These are phyloP conservation scores for Breynia disticha DNA, from an alignment of 441 rosid genomes.

Conservation along the genomic window DNA sequence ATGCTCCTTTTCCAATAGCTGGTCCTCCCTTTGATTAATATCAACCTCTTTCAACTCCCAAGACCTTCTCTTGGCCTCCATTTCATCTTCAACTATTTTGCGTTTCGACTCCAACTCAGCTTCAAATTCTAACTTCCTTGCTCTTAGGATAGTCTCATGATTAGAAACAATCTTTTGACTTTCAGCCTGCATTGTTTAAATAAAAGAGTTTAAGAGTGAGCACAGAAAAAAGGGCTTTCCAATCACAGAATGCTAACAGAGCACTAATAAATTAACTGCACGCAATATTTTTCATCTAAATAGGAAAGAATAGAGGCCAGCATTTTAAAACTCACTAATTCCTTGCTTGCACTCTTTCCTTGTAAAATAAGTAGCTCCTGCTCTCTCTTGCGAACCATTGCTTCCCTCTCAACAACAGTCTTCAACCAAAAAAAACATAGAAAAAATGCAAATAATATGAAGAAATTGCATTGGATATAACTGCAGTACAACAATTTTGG, in stretches of 20 bases:
- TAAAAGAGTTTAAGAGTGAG: too few species aligned
- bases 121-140: slow-evolving; percentile 61
- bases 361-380: slow-evolving; percentile 57
- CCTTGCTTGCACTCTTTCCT: slow-evolving; percentile 56
- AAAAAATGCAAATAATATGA: not conserved
- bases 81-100: slow-evolving; percentile 63
- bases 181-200: slow-evolving; percentile 43
- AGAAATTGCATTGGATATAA: not conserved
- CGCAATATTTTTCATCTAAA: not conserved
- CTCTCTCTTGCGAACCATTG: slow-evolving; percentile 53
- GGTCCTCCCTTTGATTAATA: slow-evolving; percentile 54
- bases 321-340: slow-evolving; percentile 50
- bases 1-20: slow-evolving; percentile 60
- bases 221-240: too few species aligned
- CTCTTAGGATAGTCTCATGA: slow-evolving; percentile 52
- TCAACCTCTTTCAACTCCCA: slow-evolving; percentile 91
- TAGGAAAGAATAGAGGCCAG: not conserved
- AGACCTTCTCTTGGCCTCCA: slow-evolving; percentile 73
- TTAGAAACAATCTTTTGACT: slow-evolving; percentile 46
- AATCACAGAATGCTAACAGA: not conserved
- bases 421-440: slow-evolving; percentile 19
- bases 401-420: slow-evolving; percentile 54
- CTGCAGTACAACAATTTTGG: not conserved
- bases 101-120: slow-evolving; percentile 58
- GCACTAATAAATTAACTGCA: not conserved